Base-by-base conservation (phyloP, 768 basidiomycete species). In the Xerocomellus chrysenteron region DNA sequence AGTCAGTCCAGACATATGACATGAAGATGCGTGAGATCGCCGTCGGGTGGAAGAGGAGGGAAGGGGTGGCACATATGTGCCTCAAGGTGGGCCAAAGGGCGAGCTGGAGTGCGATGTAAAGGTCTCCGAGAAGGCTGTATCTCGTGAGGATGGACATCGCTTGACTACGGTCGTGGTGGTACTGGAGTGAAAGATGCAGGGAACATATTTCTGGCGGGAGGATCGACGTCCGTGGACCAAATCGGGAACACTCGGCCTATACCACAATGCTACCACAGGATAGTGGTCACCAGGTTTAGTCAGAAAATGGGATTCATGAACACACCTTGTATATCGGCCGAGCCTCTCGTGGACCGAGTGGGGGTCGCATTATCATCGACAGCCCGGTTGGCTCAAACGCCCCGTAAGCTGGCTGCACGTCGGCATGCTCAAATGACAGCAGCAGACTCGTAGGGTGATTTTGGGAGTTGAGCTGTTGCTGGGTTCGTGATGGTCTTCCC, bases 1-100 rank as follows among this genome's bases (percentile, higher is more conserved):
- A 82, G 2, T 63, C 55, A 1, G 62, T 58, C 87, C 87, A 90
- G 2, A 88, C 74, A 39, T 81, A 65, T 5, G 76, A 68, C 78
- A 88, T 85, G 67, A 87, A 85, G 28, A 82, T 61, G 30, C 73
- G 75, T 3, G 84, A 84, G 35, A 88, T 47, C 4, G 68, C 68
- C 2, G 46, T 37, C 0, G 84, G 84, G 1, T 65, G 66, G 11
- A 85, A 56, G 24, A 86, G 62, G 5, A 87, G 63, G 0, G 64
- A 64, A 0, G 86, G 87, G 0, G 63, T 57, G 11, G 49, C 48
- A 24, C 74, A 62, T 26, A 86, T 54, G 2, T 73, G 74, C 7
- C 59, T 57, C 17, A 85, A 32, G 0, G 85, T 85, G 78, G 85
- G 32, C 74, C 56, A n/a, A 72, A 74, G 53, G 63, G 80, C 65